Evolutionary conservation across 2,329 filamentous ascomycete genomes (phyloP), one percentile per base, ranked within the genome.

Genomic region (Chaetomium globosum): DNA sequence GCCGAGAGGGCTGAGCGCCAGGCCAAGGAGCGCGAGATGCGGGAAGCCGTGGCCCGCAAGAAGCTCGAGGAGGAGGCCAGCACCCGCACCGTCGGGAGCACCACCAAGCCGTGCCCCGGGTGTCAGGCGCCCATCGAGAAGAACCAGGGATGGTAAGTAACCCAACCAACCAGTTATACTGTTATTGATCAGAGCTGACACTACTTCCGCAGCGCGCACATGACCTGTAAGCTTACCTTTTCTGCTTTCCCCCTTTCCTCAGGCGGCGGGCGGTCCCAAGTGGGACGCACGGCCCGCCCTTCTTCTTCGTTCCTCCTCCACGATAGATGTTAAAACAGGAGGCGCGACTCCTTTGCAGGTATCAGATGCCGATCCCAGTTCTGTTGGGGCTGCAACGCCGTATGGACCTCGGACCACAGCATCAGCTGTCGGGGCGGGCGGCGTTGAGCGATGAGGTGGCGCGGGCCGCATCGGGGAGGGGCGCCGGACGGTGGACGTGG

Each of bases 111-210:
- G 0, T 81, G 80, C 46, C 77, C 78, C 0, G 72, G 73, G 0
- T 81, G 80, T 21, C 66, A 70, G 3, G 74, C 73, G 65, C 73
- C 75, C 1, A 81, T 80, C 60, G 73, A 79, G 68, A 81, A 80
- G 72, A 77, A 75, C 21, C 61, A 68, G 0, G 79, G 80, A 55
- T 81, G 80, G 79, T 81, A 63, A 73, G 77, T 74, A 6, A 43
- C n/a, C 39, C 33, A 9, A 10, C 33, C 33, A 36, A 36, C 33
- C 33, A 36, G 26, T 4, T 19, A 1, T 43, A 1, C 13, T 21
- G n/a, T 21, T 56, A 10, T 23, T 5, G 12, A 26, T 4, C 4
- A 7, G 48, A 7, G 48, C 55, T 58, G 54, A 72, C 78, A 69
- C 77, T 2, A 0, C 3, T 13, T 31, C 52, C 48, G 31, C 28